Evolutionary conservation across 1,284 basidiomycete genomes (phyloP), one percentile per base, ranked within the genome.

Genomic region (Fomitopsis palustris): DNA sequence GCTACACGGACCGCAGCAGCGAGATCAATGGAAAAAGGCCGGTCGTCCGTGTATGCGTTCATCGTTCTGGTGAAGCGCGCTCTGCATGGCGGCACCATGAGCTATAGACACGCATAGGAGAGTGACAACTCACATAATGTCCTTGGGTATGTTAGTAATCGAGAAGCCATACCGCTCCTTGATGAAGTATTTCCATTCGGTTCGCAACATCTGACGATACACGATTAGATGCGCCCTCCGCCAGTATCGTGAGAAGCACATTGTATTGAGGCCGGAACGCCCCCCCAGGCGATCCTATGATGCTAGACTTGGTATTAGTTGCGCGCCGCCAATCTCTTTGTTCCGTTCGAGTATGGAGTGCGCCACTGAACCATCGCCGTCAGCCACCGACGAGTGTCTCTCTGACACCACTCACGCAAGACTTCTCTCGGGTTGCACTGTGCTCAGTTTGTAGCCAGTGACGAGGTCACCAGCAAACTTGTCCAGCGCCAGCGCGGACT

Each of bases 1-100:
- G n/a, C n/a, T 41, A 2, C 38, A 68, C 79, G 60, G 43, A 84
- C 82, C 4, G 83, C 82, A 6, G 80, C 80, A 0, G 77, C 75
- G 2, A 85, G 73, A n/a, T 84, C 82, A 2, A 83, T 66, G 0
- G 81, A 84, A 61, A 81, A 84, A 1, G 75, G 70, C 51, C 78
- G 72, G 38, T 81, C 77, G 47, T 82, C 75, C 0, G 64, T 67
- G 63, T 84, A 84, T 0, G 79, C 79, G 16, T 68, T 69, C 62
- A 78, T 62, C 1, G 83, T 72, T 41, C 77, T 42, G 25, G 12
- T 21, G 23, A 47, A 19, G 17, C 42, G 35, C 29, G 25, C 16
- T 19, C 49, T 51, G 31, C 49, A 51, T 35, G 8, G 16, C 10
- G 16, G 19, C 49, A 51, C 14, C 2, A 29, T 31, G 17, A 2